Evolutionary conservation across 2,329 filamentous ascomycete genomes (phyloP).

Genomic region (Trichoderma polysporum): DNA sequence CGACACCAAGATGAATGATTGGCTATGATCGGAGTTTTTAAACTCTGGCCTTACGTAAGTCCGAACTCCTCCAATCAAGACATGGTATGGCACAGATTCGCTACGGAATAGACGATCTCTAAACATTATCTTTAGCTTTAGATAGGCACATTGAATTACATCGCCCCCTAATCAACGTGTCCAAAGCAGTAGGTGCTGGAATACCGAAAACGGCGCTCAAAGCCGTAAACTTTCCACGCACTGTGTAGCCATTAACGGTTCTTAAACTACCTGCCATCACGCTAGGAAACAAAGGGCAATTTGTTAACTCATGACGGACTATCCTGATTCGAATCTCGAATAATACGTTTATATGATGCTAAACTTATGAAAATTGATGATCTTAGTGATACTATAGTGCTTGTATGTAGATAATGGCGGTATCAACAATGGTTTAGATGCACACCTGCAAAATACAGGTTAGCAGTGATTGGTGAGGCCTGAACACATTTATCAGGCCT

Average conservation of each 20-base stretch:
- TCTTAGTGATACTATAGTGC: no score
- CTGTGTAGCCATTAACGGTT: no score
- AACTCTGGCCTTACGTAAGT: neutral
- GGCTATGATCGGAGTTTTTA: neutral
- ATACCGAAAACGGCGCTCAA: no score
- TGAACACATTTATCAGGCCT: neutral
- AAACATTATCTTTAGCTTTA: neutral
- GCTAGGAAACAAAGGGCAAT: no score
- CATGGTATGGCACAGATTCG: neutral
- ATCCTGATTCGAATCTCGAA: no score
- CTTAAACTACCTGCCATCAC: no score
- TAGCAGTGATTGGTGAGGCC: neutral
- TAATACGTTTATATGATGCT: no score
- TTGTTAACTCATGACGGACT: no score
- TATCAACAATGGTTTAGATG: neutral
- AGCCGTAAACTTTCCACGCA: no score
- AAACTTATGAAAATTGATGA: no score
- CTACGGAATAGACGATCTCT: neutral
- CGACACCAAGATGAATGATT: neutral
- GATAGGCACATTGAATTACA: neutral
- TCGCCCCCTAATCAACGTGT: neutral
- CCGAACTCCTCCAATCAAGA: neutral
- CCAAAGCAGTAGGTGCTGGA: no score
- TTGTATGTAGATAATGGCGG: no score
- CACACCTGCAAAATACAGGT: neutral